Base-by-base conservation (phyloP, 2,329 filamentous ascomycete genomes). In the Lomentospora prolificans region DNA sequence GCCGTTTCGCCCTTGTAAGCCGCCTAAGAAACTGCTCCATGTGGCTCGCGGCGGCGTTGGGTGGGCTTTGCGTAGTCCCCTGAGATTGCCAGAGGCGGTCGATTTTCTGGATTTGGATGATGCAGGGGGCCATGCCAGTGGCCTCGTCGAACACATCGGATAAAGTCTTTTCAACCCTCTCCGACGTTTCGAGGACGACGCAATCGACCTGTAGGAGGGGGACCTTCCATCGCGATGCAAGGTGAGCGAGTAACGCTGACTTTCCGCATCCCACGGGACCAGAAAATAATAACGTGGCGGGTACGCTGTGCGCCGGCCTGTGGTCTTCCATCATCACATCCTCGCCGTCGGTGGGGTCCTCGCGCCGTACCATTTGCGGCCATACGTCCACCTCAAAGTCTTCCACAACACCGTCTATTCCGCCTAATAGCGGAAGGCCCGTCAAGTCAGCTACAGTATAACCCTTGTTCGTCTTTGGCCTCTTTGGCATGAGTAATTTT, bases 71-170 rank as follows among this genome's bases (percentile, higher is more conserved):
- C 36, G 57, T 55, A 4, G 57, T 52, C 3, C 51, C 44, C 30
- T 54, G 39, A 19, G 57, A 56, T 14, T 51, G 50, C 55, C 57
- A 58, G 5, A 60, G 86, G 57, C 62, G 60, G 68, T 99, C 91
- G 54, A 97, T 89, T 62, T 96, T 87, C 62, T 96, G 90, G 57
- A 97, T 87, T 64, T 96, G 95, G 3, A 99, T 79, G 4, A 99
- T 76, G 64, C 90, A 95, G 0, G 94, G 94, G 0, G 92, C 91
- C 36, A 91, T 78, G 56, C 82, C 80, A 66, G 89, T 89, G 0
- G 94, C 94, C 64, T 94, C 89, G 10, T 97, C 59, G 1, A 74
- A 60, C 2, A 70, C 71, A 22, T 75, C 72, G 2, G 63, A 62
- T 0, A 75, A 57, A 31, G 66, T 70, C 61, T 67, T 72, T 33